These are phyloP conservation scores for Colletotrichum brevisporum DNA, from an alignment of 2,329 filamentous ascomycete genomes.

Conservation along the genomic window DNA sequence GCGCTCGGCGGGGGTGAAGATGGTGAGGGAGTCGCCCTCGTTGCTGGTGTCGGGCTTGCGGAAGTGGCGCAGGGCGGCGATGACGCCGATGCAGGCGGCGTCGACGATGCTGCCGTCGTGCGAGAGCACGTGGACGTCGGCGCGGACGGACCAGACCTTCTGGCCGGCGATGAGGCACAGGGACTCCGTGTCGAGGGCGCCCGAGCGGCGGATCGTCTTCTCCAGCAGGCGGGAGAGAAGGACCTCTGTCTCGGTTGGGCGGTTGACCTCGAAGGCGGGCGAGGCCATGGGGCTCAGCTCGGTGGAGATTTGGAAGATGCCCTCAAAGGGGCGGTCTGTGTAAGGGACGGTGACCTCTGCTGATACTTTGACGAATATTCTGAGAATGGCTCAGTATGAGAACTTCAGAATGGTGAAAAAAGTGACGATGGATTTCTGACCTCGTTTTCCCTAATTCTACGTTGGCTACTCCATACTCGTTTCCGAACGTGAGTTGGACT, in stretches of 20 bases:
- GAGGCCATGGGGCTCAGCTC: slow-evolving; percentile 95
- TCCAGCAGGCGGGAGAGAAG: slow-evolving; percentile 91
- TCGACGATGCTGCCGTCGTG: slow-evolving; percentile 94
- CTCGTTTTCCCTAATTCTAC: slow-evolving; percentile 91
- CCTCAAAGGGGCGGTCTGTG: slow-evolving; percentile 92
- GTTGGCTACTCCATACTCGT: slow-evolving; percentile 92
- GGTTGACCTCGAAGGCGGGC: slow-evolving; percentile 88
- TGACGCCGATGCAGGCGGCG: slow-evolving; percentile 85
- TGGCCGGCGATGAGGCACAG: slow-evolving; percentile 91
- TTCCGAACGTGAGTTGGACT: slow-evolving; percentile 84
- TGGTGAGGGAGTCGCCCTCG: slow-evolving; percentile 85
- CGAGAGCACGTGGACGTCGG: slow-evolving; percentile 91
- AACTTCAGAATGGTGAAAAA: too few relatives aligned
- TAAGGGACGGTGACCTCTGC: slow-evolving; percentile 90
- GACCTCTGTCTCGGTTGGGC: slow-evolving; percentile 86
- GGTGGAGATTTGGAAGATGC: slow-evolving; percentile 91
- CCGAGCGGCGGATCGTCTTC: slow-evolving; percentile 92
- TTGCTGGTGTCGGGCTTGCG: slow-evolving; percentile 90
- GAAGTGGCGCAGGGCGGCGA: slow-evolving; percentile 92
- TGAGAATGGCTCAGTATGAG: slow-evolving; percentile 51
- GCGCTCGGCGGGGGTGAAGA: slow-evolving; percentile 87
- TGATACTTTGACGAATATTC: slow-evolving; percentile 87
- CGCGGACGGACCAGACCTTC: slow-evolving; percentile 92
- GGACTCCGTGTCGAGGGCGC: slow-evolving; percentile 94
- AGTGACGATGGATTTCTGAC: slow-evolving; percentile 59